Base-by-base conservation (phyloP, 805 yeast species). In the Lipomyces orientalis region DNA sequence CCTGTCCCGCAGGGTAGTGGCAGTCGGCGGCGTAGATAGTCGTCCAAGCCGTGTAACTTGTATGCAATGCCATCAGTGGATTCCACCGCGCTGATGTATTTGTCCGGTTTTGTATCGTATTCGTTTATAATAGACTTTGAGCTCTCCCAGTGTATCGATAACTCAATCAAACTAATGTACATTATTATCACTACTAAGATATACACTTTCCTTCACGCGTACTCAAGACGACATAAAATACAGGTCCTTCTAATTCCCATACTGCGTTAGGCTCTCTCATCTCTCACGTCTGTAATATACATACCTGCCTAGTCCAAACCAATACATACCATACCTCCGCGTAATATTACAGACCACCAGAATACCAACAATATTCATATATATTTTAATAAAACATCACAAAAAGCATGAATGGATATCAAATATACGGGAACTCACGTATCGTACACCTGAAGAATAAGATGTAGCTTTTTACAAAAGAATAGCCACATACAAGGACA, bases 401-500 rank as follows among this genome's bases (percentile, higher is more conserved):
- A 10, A 56, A 56, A 56, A 16, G n/a, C 9, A 56, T 19, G 16
- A 31, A 56, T 37, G 5, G 12, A 33, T 16, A 12, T 10, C 33
- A 58, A n/a, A 58, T 14, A 16, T 25, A 19, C 49, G 6, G 6
- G 34, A 22, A 29, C 62, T 57, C 57, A 39, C 43, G 10, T 58
- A 64, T 64, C 66, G 63, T 58, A 58, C 66, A 58, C 22, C 29
- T 46, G 10, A 22, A 39, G 43, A 46, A 10, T 58, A n/a, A n/a
- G 16, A 49, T 7, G 31, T 37, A 33, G 9, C 39, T 35, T 33
- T 6, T 16, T 22, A 68, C 51, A 62, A 37, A 56, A 70, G 52
- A 19, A 67, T 57, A 1, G 71, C 74, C 4, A 49, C 64, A 49
- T 71, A 71, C n/a, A 71, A 22, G 7, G 71, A 52, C 2, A 60